A percentile compares a stretch with the other conserved stretches of the same genome.
phyloP scores from a whole-genome alignment of 208 protist species.

The Leishmania mexicana region DNA sequence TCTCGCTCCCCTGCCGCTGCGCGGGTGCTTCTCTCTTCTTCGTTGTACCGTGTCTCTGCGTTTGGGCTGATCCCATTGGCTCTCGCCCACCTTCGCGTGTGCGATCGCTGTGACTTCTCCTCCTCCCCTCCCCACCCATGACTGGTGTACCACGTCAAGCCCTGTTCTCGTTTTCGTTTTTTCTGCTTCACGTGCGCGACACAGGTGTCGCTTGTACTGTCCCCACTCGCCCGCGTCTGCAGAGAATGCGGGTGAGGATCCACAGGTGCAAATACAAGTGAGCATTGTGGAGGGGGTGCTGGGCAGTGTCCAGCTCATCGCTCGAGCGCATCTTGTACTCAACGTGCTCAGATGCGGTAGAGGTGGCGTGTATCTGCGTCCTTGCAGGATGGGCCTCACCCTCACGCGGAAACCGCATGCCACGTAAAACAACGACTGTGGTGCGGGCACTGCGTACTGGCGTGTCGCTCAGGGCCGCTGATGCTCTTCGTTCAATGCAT shows the following conservation, averaged over 20 bases:
- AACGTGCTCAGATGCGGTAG: not conserved
- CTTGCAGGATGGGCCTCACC: not conserved
- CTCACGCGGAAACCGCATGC: not conserved
- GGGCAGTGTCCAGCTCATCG: not conserved
- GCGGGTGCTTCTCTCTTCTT: not conserved
- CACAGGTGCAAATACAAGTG: not conserved
- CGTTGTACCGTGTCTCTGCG: not conserved
- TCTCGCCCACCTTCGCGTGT: not conserved
- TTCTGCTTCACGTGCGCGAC: conserved; percentile 10
- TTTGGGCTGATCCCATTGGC: not conserved
- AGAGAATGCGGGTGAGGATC: not conserved
- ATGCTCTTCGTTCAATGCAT: not conserved
- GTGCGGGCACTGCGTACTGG: not conserved
- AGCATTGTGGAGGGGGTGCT: not conserved
- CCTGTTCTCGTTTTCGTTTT: conserved; percentile 4
- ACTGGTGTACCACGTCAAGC: conserved; percentile 5
- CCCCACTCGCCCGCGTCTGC: not conserved
- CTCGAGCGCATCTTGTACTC: not conserved
- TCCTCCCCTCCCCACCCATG: not conserved
- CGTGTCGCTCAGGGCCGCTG: not conserved
- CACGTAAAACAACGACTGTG: not conserved
- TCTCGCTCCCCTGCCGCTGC: not conserved
- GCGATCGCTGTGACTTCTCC: not conserved
- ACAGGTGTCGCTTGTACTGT: not conserved
- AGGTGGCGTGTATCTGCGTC: not conserved